phyloP scores from a whole-genome alignment of 2,329 filamentous ascomycete species.

The Aaosphaeria arxii region DNA sequence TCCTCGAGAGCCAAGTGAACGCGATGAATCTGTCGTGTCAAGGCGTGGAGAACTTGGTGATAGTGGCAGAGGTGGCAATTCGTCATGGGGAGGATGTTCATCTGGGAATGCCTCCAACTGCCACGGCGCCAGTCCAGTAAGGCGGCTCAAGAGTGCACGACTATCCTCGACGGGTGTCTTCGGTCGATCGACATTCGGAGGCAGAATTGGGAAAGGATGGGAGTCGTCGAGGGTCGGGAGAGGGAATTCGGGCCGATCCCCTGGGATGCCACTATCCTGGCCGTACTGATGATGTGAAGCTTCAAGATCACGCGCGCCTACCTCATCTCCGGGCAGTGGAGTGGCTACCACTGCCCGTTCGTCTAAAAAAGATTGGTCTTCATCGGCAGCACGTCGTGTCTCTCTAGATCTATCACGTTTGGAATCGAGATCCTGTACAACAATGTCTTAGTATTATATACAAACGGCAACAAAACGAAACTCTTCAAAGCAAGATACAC shows the following conservation, averaged over 20 bases:
- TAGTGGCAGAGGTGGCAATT: constrained; percentile 18
- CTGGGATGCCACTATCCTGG: constrained; percentile 26
- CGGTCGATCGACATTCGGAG: constrained; percentile 22
- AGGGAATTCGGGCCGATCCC: constrained; percentile 29
- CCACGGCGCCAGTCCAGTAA: constrained; percentile 35
- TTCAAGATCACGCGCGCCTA: constrained; percentile 7
- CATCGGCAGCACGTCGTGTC: constrained; percentile 27
- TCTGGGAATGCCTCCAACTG: constrained; percentile 33
- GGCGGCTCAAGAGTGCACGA: constrained; percentile 28
- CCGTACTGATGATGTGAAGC: constrained; percentile 4
- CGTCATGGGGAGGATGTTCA: constrained; percentile 20
- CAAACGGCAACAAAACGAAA: constrained; percentile 8
- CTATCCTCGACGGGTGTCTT: constrained; percentile 33
- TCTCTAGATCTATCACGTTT: constrained; percentile 22
- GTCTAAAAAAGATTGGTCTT: constrained; percentile 61
- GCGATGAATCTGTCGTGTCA: constrained; percentile 20
- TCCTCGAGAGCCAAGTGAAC: constrained; percentile 16
- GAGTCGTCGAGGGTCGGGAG: constrained; percentile 23
- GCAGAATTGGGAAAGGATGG: constrained; percentile 16
- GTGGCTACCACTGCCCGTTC: constrained; percentile 56
- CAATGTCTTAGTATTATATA: constrained; percentile 29
- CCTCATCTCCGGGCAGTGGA: constrained; percentile 45
- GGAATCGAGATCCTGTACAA: constrained; percentile 27
- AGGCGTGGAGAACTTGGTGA: constrained; percentile 28
- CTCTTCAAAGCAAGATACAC: neutral